phyloP scores from a whole-genome alignment of 2,329 filamentous ascomycete genomes.

The Talaromyces verruculosus region DNA sequence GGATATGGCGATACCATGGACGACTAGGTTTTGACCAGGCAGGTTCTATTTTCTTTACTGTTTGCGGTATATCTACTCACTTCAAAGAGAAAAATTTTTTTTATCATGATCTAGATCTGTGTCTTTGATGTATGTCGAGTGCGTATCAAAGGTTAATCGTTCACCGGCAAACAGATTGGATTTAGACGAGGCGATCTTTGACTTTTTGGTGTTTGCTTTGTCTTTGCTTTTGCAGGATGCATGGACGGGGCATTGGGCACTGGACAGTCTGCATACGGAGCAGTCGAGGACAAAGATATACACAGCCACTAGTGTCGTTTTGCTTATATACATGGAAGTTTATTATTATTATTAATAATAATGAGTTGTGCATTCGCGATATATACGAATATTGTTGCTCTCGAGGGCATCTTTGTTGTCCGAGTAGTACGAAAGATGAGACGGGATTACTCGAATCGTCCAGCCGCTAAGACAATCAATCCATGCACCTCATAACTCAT shows the following conservation, averaged over 20 bases:
- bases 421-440: not conserved
- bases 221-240: conserved; percentile 3
- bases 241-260: not conserved
- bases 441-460: not conserved
- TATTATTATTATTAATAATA: not conserved
- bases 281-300: not conserved
- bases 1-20: not conserved
- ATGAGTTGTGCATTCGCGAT: not conserved
- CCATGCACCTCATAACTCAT: not conserved
- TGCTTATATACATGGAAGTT: not conserved
- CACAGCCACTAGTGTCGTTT: conserved; percentile 2
- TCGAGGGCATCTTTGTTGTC: not conserved
- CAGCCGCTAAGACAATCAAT: not conserved
- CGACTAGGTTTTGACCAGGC: not conserved
- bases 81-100: not conserved
- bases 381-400: not conserved
- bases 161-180: not conserved
- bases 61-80: not conserved
- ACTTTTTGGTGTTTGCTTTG: conserved; percentile 3
- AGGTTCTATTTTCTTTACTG: not conserved
- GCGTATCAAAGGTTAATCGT: not conserved
- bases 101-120: not conserved
- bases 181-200: not conserved
- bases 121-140: not conserved
- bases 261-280: not conserved